Conservation (phyloP, 2,329 filamentous ascomycete genomes). For the Fusarium cicatricum region DNA sequence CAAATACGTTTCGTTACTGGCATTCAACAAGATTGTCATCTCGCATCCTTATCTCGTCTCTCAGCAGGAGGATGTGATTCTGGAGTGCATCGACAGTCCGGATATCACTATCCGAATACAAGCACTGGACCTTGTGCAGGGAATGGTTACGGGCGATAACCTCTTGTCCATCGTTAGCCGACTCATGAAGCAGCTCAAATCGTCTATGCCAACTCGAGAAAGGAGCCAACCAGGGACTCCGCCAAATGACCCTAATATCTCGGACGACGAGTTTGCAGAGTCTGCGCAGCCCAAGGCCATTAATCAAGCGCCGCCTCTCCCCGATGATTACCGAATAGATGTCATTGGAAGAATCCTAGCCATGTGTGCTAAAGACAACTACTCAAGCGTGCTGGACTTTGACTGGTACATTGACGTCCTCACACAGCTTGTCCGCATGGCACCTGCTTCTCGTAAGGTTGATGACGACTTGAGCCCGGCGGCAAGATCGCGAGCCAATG, state of each 20-base stretch:
- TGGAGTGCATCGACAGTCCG: slow-evolving; percentile 93
- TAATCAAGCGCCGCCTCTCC: slow-evolving; percentile 67
- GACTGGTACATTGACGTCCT: slow-evolving; percentile 97
- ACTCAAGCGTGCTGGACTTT: slow-evolving; percentile 86
- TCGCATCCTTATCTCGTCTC: slow-evolving; percentile 90
- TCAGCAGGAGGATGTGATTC: slow-evolving; percentile 93
- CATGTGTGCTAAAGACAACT: slow-evolving; percentile 92
- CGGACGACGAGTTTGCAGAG: slow-evolving; percentile 58
- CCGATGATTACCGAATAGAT: slow-evolving; percentile 84
- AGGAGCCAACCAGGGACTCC: slow-evolving; percentile 53
- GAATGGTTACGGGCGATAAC: slow-evolving; percentile 92
- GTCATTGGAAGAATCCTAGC: slow-evolving; percentile 84
- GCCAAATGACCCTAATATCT: slow-evolving; percentile 56
- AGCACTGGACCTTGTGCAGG: slow-evolving; percentile 88
- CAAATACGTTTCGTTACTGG: slow-evolving; percentile 95
- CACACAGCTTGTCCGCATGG: slow-evolving; percentile 81
- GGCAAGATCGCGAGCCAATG: slow-evolving; percentile 48
- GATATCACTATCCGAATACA: slow-evolving; percentile 96
- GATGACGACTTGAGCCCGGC: slow-evolving; percentile 49
- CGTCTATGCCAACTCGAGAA: slow-evolving; percentile 62
- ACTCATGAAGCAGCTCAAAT: slow-evolving; percentile 85
- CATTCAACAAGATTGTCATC: slow-evolving; percentile 92
- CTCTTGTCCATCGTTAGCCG: slow-evolving; percentile 84
- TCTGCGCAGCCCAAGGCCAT: slow-evolving; percentile 43
- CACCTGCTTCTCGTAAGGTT: slow-evolving; percentile 58